Evolutionary conservation across 352 stramenopile species (phyloP).

Genomic region (Phytophthora parvispora): DNA sequence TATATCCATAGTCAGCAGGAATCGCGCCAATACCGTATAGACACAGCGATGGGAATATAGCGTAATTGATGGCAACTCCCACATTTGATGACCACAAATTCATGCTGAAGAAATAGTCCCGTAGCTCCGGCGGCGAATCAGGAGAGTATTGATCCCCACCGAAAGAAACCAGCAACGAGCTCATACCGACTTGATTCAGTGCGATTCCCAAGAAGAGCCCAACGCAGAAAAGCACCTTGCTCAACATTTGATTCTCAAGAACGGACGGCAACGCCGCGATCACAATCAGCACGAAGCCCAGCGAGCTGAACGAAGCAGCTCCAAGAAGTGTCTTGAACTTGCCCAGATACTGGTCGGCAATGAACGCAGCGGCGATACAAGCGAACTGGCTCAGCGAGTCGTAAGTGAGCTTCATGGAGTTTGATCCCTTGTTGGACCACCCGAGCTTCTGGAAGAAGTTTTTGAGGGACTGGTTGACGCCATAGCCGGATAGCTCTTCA

Average conservation of each 20-base stretch:
- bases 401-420: constrained; percentile 72
- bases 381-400: constrained; percentile 70
- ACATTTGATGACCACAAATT: constrained; percentile 86
- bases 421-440: constrained; percentile 65
- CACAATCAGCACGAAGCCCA: constrained; percentile 59
- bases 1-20: constrained; percentile 21
- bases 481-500: constrained; percentile 62
- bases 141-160: constrained; percentile 73
- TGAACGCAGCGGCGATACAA: constrained; percentile 64
- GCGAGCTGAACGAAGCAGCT: constrained; percentile 36
- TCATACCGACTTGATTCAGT: constrained; percentile 56
- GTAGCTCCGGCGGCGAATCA: constrained; percentile 37
- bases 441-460: constrained; percentile 74
- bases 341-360: constrained; percentile 64
- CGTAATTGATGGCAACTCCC: constrained; percentile 77
- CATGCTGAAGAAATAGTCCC: constrained; percentile 76
- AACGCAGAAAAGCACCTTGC: constrained; percentile 61
- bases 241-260: constrained; percentile 30
- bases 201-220: constrained; percentile 63
- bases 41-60: constrained; percentile 73
- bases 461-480: constrained; percentile 66
- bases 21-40: constrained; percentile 76
- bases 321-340: constrained; percentile 41
- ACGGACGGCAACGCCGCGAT: constrained; percentile 55
- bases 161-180: constrained; percentile 63